phyloP scores from a whole-genome alignment of 495 filamentous ascomycete species.

The Apiosordaria backusii region DNA sequence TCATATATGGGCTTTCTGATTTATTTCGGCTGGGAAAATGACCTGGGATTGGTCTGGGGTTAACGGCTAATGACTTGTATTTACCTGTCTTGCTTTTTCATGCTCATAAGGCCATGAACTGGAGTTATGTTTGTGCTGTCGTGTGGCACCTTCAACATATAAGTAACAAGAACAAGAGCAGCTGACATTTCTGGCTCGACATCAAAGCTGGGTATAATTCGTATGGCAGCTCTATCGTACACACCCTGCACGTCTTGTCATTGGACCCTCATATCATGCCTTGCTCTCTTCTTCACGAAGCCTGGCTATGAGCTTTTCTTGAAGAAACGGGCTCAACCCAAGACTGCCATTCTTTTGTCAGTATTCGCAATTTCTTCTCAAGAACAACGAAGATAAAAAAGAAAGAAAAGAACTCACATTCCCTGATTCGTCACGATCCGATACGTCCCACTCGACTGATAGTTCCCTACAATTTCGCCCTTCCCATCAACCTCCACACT shows the following conservation, averaged over 20 bases:
- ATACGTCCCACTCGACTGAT: conserved; percentile 64
- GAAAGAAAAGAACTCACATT: conserved; percentile 50
- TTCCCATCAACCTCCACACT: conserved; percentile 78
- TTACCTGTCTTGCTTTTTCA: not conserved
- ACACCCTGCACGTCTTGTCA: not conserved
- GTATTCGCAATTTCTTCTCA: not conserved
- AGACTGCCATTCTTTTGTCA: conserved; percentile 12
- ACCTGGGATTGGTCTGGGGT: not conserved
- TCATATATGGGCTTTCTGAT: not conserved
- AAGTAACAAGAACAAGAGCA: too few species aligned
- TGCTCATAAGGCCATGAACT: not conserved
- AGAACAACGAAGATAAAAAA: not conserved
- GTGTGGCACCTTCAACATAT: too few species aligned
- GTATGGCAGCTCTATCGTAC: not conserved
- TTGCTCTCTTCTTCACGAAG: conserved; percentile 29
- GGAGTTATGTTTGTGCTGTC: too few species aligned
- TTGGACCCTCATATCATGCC: not conserved
- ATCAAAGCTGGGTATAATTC: not conserved
- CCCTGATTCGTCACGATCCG: conserved; percentile 66
- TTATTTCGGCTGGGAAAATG: not conserved
- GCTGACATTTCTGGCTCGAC: not conserved
- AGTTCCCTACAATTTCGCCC: conserved; percentile 68
- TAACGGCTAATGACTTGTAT: not conserved
- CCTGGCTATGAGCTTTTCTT: conserved; percentile 25
- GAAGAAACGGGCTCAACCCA: conserved; percentile 28